Base-by-base conservation (phyloP, 1,284 basidiomycete species). In the Apiotrichum sp. region DNA sequence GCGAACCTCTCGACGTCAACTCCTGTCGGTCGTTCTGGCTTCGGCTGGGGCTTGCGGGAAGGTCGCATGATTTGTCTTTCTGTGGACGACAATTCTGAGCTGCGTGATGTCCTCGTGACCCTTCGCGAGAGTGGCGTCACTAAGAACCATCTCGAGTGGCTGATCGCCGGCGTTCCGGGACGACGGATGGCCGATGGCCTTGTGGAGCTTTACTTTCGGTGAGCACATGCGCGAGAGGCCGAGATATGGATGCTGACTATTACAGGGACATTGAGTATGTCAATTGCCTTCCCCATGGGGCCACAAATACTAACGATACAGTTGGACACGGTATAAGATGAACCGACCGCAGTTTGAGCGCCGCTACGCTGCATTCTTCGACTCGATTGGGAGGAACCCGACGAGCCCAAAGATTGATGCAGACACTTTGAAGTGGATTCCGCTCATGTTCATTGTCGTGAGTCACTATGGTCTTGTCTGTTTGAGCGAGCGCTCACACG, bases 311-410 rank as follows among this genome's bases (percentile, higher is more conserved):
- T 64, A 41, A 59, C 43, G 13, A 13, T 8, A 22, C 56, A 76
- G 75, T 66, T 78, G 76, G 76, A 78, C 76, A 4, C 61, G 76
- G n/a, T 78, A 77, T 57, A 76, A 78, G 55, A 74, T 77, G 63
- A 76, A 77, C 60, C 67, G 71, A 38, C 67, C 71, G 10, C 66
- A 68, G 22, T 78, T 78, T 58, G 72, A 75, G 61, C 59, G 65
- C 7, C 65, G 70, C 13, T 77, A 75, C 53, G 62, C 63, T 32
- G 56, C 65, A n/a, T 76, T 76, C 62, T 75, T 74, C 64, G 74
- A 76, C 49, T 70, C 69, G 4, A 69, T 76, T 47, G 68, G 67
- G 4, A 60, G 68, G 31, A 70, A 75, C 51, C 73, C 75, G 0
- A 67, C 69, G 3, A 72, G 68, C 50, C 74, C 75, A 1, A 70